Base-by-base conservation (phyloP, 495 filamentous ascomycete genomes). In the Cryomyces minteri region DNA sequence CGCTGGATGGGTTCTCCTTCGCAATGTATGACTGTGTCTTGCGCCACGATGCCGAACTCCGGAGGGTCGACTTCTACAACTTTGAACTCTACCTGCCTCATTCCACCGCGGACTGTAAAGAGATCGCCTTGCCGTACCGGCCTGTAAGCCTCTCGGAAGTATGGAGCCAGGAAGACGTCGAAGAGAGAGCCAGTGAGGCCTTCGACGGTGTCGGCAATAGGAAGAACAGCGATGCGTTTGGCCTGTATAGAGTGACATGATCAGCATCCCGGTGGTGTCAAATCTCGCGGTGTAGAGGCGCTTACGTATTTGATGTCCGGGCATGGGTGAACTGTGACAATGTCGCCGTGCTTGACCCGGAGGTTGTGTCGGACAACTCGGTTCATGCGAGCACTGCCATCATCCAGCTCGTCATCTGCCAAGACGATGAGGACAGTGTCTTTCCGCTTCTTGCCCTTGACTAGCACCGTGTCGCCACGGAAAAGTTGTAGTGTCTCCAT, bases 251-350 rank as follows among this genome's bases (percentile, higher is more conserved):
- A 25, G 18, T 43, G 14, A 7, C 11, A 39, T 39, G 31, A 49
- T 66, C 54, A 65, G 54, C 43, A 33, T 31, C 31, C 8, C 8
- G 11, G n/a, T 29, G 12, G 32, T 29, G 32, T 10, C 11, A 8
- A 44, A 44, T 28, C 8, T 6, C 7, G 29, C 43, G 8, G 5
- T 11, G 5, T 38, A 40, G 5, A 45, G 5, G 11, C 11, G 67
- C 86, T 60, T 67, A 95, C 88, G 65, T 98, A 98, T 94, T 98
- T 98, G 68, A 98, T 98, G 62, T 98, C 90, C n/a, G 92, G 88
- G 68, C 90, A 98, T n/a, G 90, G 75, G 70, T 96, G 87, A 47
- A 98, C 84, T 43, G 88, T 94, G 58, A 96, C 78, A 53, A 96
- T 79, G 62, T 98, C 90, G 53, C 90, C 92, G 61, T 94, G 88